These are phyloP conservation scores for Haematococcus lacustris DNA, from an alignment of 139 green algal species.

Conservation along the genomic window DNA sequence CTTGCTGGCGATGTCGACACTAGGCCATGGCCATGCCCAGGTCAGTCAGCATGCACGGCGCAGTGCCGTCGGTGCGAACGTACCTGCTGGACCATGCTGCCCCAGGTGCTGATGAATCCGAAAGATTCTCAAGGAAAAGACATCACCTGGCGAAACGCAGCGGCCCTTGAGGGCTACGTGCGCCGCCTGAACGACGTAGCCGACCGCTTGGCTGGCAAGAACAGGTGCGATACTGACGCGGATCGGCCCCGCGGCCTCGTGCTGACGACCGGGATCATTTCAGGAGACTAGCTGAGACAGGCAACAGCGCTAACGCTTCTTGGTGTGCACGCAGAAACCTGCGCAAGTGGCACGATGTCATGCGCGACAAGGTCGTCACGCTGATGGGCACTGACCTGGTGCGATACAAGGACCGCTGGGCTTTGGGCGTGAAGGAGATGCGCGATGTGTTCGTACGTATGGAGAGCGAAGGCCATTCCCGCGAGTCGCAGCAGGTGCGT, in stretches of 20 bases:
- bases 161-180: conserved; percentile 68
- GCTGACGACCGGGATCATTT: no score
- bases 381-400: conserved; percentile 68
- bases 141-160: conserved; percentile 70
- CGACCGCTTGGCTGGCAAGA: conserved; percentile 43
- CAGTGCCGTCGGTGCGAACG: no score
- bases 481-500: conserved; percentile 39
- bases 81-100: no score
- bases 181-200: conserved; percentile 41
- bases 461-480: conserved; percentile 53
- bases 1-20: not conserved
- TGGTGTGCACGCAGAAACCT: conserved; percentile 24
- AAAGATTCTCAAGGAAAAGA: conserved; percentile 58
- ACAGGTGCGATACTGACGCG: no score
- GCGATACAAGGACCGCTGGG: conserved; percentile 60
- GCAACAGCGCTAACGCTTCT: no score
- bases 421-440: conserved; percentile 60
- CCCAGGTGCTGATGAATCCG: conserved; percentile 60
- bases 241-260: no score
- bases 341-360: conserved; percentile 49
- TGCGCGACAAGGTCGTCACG: conserved; percentile 37
- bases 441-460: conserved; percentile 54
- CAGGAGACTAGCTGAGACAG: no score
- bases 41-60: no score
- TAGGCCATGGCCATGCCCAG: no score